phyloP scores from a whole-genome alignment of 108 stramenopile species.

The Fragilaria radians region DNA sequence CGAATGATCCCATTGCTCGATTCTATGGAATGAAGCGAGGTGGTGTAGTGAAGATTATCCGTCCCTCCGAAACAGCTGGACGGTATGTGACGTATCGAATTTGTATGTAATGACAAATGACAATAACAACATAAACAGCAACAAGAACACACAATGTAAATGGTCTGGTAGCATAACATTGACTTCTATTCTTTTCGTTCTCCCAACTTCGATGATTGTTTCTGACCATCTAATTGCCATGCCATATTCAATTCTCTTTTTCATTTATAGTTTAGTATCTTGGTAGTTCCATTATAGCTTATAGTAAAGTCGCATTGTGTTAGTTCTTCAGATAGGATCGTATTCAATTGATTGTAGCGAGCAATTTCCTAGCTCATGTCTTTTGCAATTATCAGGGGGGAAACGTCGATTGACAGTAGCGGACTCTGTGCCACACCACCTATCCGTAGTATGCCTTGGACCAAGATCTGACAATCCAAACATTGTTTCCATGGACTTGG shows the following conservation, averaged over 20 bases:
- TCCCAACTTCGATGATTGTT: no score
- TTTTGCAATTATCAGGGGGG: not conserved
- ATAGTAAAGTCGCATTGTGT: not conserved
- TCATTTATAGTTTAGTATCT: no score
- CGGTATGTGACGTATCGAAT: conserved; percentile 99
- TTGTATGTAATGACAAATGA: conserved; percentile 76
- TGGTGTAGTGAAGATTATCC: conserved; percentile 98
- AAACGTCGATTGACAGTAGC: not conserved
- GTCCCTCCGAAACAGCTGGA: conserved; percentile 98
- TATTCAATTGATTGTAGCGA: not conserved
- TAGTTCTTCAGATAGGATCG: not conserved
- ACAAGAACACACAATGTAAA: no score
- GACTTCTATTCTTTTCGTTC: no score
- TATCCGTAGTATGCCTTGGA: not conserved
- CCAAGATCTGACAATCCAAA: not conserved
- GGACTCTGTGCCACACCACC: not conserved
- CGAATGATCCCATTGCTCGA: conserved; percentile 95
- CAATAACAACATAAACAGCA: no score
- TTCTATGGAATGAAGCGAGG: conserved; percentile 98
- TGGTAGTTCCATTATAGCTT: no score
- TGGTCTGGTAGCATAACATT: no score
- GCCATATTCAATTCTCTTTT: no score
- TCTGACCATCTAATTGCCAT: no score
- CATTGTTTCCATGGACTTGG: not conserved
- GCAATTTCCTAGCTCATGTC: not conserved